Percentiles rank a stretch among this genome's conserved stretches.
Evolutionary conservation across 257 asterid species (phyloP).

Genomic region (Verbascum thapsus): DNA sequence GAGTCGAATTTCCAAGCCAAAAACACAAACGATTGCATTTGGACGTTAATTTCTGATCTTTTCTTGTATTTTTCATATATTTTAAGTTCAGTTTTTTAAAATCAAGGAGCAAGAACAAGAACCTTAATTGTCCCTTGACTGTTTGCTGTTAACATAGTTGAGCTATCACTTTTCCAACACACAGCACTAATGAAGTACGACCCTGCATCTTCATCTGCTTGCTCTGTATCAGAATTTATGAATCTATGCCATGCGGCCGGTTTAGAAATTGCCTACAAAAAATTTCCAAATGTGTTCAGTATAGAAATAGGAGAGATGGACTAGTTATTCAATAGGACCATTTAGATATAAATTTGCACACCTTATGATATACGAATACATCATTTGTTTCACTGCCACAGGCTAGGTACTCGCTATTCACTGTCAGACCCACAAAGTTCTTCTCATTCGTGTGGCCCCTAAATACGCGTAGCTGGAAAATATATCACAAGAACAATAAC

Average conservation of each 20-base stretch:
- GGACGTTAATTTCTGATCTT: not conserved
- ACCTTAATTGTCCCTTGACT: constrained; percentile 85
- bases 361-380: constrained; percentile 84
- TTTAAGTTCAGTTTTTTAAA: not conserved
- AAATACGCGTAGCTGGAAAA: constrained; percentile 65
- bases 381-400: constrained; percentile 95
- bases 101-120: constrained; percentile 39
- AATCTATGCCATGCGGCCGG: constrained; percentile 82
- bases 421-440: constrained; percentile 82
- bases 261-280: constrained; percentile 65
- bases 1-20: constrained; percentile 7
- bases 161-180: constrained; percentile 88
- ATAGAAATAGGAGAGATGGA: not conserved
- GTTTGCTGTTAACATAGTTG: constrained; percentile 77
- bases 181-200: constrained; percentile 86
- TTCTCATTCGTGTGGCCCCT: constrained; percentile 83
- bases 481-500: constrained; percentile 5
- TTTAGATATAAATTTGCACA: constrained; percentile 16
- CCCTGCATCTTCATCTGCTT: constrained; percentile 53
- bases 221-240: constrained; percentile 48
- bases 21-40: not conserved
- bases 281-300: not conserved
- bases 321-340: not conserved
- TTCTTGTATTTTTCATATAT: not conserved
- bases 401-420: constrained; percentile 69